A percentile compares a stretch with the other conserved stretches of the same genome.
Conservation (phyloP, 2,329 filamentous ascomycete genomes). For the Diaporthe ampelina region DNA sequence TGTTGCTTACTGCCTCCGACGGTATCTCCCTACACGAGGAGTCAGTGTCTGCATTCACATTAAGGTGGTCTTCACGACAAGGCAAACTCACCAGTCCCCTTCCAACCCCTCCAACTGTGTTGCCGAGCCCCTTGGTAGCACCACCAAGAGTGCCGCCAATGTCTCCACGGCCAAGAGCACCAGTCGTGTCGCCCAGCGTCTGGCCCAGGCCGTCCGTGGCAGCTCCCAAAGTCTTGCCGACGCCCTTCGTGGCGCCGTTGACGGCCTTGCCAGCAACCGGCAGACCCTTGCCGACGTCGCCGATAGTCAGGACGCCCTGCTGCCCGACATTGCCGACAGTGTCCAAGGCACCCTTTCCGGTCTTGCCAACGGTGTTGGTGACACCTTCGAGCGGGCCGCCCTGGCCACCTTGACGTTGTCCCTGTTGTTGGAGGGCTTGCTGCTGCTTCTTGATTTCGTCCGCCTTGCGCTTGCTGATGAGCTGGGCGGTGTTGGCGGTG, state of each 20-base stretch:
- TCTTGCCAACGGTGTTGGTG: neutral
- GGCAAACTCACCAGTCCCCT: slow-evolving; percentile 36
- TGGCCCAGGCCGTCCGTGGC: slow-evolving; percentile 37
- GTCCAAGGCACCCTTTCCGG: slow-evolving; percentile 30
- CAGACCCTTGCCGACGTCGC: slow-evolving; percentile 34
- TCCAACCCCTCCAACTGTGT: slow-evolving; percentile 40
- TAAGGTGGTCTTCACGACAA: rapidly evolving
- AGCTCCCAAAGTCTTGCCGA: slow-evolving; percentile 36
- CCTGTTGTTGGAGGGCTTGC: slow-evolving; percentile 25
- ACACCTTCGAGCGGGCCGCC: slow-evolving; percentile 17
- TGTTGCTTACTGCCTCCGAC: slow-evolving; percentile 39
- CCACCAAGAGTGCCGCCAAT: slow-evolving; percentile 34
- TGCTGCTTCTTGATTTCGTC: slow-evolving; percentile 29
- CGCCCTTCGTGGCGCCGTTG: slow-evolving; percentile 36
- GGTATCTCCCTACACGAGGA: slow-evolving; percentile 35
- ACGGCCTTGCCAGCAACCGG: slow-evolving; percentile 39
- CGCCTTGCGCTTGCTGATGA: slow-evolving; percentile 37
- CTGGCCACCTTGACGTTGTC: slow-evolving; percentile 3
- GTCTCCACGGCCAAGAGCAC: slow-evolving; percentile 38
- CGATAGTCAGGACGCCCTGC: slow-evolving; percentile 36
- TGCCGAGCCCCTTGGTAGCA: slow-evolving; percentile 34
- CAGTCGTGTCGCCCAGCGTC: slow-evolving; percentile 38
- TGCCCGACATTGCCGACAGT: slow-evolving; percentile 34
- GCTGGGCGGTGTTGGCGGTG: slow-evolving; percentile 36
- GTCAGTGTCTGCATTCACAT: neutral